Conservation (phyloP, 208 protist species). For the Acanthamoeba divionensis region DNA sequence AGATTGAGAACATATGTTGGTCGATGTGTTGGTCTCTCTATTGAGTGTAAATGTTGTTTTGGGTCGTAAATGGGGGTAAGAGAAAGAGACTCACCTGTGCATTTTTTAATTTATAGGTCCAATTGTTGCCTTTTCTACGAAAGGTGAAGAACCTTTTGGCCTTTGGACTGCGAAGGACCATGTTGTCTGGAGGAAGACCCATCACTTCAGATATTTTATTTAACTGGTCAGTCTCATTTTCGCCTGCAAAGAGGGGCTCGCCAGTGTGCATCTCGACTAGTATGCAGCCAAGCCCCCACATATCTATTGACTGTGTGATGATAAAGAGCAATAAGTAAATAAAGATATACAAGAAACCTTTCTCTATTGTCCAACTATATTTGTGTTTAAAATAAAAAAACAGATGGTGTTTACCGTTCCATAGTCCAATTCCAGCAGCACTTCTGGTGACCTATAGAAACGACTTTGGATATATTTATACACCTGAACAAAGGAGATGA, state of each 20-base stretch:
- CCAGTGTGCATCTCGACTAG: slow-evolving; percentile 97
- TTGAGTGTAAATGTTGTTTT: background rate
- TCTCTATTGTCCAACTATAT: no score
- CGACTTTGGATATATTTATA: slow-evolving; percentile 95
- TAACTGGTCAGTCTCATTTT: slow-evolving; percentile 93
- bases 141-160: slow-evolving; percentile 66
- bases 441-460: slow-evolving; percentile 91
- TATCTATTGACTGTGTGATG: slow-evolving; percentile 94
- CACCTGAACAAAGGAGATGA: slow-evolving; percentile 74
- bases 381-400: no score
- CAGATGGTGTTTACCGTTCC: background rate
- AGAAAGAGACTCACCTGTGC: slow-evolving; percentile 34
- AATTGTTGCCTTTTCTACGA: background rate
- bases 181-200: slow-evolving; percentile 76
- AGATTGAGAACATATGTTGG: background rate
- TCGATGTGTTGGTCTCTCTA: background rate
- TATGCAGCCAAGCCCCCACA: slow-evolving; percentile 98
- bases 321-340: no score
- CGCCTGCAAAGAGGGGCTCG: slow-evolving; percentile 92
- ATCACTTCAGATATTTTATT: slow-evolving; percentile 86
- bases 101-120: slow-evolving; percentile 54
- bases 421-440: slow-evolving; percentile 91
- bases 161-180: slow-evolving; percentile 74
- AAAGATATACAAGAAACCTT: no score
- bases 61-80: background rate